Evolutionary conservation across 2,329 filamentous ascomycete genomes (phyloP).

Genomic region (Botrytis elliptica): DNA sequence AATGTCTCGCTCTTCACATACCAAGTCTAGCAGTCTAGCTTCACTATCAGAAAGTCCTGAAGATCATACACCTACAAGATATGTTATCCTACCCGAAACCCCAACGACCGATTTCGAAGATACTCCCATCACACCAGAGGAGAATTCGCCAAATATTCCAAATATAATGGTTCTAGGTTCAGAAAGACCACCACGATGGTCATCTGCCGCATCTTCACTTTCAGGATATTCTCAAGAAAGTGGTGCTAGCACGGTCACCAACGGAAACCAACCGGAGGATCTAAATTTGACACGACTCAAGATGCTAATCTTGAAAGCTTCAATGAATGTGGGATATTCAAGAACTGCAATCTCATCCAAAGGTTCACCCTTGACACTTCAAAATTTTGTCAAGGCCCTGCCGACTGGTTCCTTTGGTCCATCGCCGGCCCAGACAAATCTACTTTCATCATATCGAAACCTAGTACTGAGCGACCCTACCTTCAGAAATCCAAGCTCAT

Average conservation of each 20-base stretch:
- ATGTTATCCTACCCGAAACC: slow-evolving; percentile 64
- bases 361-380: slow-evolving; percentile 54
- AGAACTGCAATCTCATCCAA: slow-evolving; percentile 46
- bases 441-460: slow-evolving; percentile 78
- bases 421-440: slow-evolving; percentile 63
- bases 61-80: slow-evolving; percentile 32
- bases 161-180: slow-evolving; percentile 88
- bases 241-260: slow-evolving; percentile 71
- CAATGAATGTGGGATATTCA: slow-evolving; percentile 78
- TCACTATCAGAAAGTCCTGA: slow-evolving; percentile 48
- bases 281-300: slow-evolving; percentile 75
- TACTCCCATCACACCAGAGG: slow-evolving; percentile 77
- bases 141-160: slow-evolving; percentile 70
- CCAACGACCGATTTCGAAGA: slow-evolving; percentile 96
- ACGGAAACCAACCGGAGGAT: slow-evolving; percentile 64
- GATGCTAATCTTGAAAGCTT: slow-evolving; percentile 77
- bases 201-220: slow-evolving; percentile 63
- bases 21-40: slow-evolving; percentile 46
- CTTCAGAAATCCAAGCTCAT: slow-evolving; percentile 54
- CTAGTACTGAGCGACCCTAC: slow-evolving; percentile 72
- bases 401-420: slow-evolving; percentile 77
- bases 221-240: slow-evolving; percentile 75
- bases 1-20: slow-evolving; percentile 36
- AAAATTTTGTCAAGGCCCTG: slow-evolving; percentile 73
- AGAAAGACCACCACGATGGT: slow-evolving; percentile 69